Percentiles rank a stretch among this genome's conserved stretches.
Conservation (phyloP, 1,284 basidiomycete genomes). For the Butyriboletus appendiculatus region DNA sequence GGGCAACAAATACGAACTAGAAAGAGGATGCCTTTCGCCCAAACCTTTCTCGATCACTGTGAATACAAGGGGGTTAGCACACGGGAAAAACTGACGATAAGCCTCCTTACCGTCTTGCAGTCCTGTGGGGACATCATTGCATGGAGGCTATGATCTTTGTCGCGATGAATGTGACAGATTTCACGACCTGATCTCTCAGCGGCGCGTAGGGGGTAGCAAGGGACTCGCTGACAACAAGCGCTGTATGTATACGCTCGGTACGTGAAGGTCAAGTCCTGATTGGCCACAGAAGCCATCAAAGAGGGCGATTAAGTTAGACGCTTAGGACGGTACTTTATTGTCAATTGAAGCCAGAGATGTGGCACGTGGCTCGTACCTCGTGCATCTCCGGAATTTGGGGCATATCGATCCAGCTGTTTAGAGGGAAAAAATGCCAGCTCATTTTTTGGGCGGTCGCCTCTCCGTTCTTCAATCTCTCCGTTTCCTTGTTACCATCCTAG, state of each 20-base stretch:
- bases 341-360: not conserved
- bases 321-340: no score
- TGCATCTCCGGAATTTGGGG: not conserved
- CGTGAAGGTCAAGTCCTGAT: not conserved
- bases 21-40: slow-evolving; percentile 7
- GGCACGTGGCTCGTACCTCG: not conserved
- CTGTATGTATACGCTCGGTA: slow-evolving; percentile 1
- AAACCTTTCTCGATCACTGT: slow-evolving; percentile 11
- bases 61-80: not conserved
- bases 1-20: slow-evolving; percentile 2
- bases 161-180: slow-evolving; percentile 3
- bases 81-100: not conserved
- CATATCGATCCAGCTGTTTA: not conserved
- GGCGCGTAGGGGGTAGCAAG: not conserved
- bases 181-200: not conserved
- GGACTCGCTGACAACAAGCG: slow-evolving; percentile 6
- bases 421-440: slow-evolving; percentile 8
- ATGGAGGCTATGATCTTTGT: not conserved
- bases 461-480: not conserved
- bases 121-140: not conserved
- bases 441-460: no score
- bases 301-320: no score
- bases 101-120: not conserved
- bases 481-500: no score
- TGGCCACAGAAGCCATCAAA: not conserved